Percentiles rank a stretch among this genome's conserved stretches.
Conservation (phyloP, 2,329 filamentous ascomycete species). For the Sporothrix inflata region DNA sequence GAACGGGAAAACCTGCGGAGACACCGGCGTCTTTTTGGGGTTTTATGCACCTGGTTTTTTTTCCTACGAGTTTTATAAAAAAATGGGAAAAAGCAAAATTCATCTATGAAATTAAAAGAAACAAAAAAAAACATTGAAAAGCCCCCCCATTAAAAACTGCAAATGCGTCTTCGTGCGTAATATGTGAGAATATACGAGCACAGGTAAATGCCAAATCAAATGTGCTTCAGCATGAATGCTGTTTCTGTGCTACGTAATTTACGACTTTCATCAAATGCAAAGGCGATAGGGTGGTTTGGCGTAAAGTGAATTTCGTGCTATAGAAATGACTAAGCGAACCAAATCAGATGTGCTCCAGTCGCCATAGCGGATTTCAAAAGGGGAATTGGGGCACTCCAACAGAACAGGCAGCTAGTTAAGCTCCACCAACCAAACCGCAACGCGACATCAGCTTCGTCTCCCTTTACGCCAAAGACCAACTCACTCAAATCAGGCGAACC, state of each 20-base stretch:
- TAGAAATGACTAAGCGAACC: not conserved
- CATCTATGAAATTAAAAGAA: not conserved
- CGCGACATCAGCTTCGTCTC: constrained; percentile 26
- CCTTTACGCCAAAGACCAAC: constrained; percentile 17
- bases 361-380: not conserved
- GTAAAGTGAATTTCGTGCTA: not conserved
- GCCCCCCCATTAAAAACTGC: not conserved
- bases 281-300: not conserved
- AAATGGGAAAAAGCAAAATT: constrained; percentile 26
- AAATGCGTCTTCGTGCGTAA: too few species aligned
- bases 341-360: not conserved
- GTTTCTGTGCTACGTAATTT: not conserved
- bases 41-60: constrained; percentile 28
- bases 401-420: constrained; percentile 17
- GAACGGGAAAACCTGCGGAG: constrained; percentile 24
- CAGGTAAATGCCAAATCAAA: not conserved
- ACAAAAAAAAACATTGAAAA: constrained; percentile 25
- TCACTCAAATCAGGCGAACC: not conserved
- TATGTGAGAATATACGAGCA: not conserved
- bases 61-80: constrained; percentile 27
- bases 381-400: not conserved
- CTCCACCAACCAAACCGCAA: constrained; percentile 23
- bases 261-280: not conserved
- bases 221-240: not conserved
- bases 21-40: constrained; percentile 31